A percentile compares a stretch with the other conserved stretches of the same genome.
phyloP scores from a whole-genome alignment of 805 yeast species.

The Pachysolen tannophilus region DNA sequence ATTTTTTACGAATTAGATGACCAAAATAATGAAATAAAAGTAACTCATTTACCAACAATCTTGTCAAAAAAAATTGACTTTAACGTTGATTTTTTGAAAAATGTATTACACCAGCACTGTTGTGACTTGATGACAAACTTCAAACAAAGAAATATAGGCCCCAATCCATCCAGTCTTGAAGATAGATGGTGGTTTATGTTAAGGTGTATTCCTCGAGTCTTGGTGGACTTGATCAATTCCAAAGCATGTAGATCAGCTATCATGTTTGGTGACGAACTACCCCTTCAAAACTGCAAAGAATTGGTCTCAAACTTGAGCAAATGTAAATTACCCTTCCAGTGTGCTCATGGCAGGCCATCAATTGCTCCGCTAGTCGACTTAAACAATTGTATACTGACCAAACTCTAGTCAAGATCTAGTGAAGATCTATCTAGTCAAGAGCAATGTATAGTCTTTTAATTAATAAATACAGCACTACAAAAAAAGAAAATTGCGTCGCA shows the following conservation, averaged over 20 bases:
- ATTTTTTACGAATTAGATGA: constrained; percentile 17
- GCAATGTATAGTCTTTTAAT: too few species aligned
- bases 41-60: constrained; percentile 39
- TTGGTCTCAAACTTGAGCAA: constrained; percentile 32
- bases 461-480: too few species aligned
- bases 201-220: constrained; percentile 39
- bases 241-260: constrained; percentile 64
- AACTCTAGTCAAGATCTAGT: too few species aligned
- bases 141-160: constrained; percentile 17
- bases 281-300: constrained; percentile 31
- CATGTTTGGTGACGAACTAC: constrained; percentile 59
- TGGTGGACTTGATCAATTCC: constrained; percentile 44
- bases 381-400: constrained; percentile 1
- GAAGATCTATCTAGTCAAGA: too few species aligned
- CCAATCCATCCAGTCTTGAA: too few species aligned
- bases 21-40: constrained; percentile 8
- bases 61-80: constrained; percentile 24
- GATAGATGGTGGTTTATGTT: constrained; percentile 30
- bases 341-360: constrained; percentile 86
- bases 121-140: constrained; percentile 29
- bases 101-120: constrained; percentile 34
- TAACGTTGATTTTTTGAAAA: constrained; percentile 23
- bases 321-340: constrained; percentile 61
- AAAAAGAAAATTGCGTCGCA: too few species aligned
- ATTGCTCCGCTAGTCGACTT: constrained; percentile 41